Conservation (phyloP, 1,139 yeast genomes). For the Suzukiozyma palmioleophila region DNA sequence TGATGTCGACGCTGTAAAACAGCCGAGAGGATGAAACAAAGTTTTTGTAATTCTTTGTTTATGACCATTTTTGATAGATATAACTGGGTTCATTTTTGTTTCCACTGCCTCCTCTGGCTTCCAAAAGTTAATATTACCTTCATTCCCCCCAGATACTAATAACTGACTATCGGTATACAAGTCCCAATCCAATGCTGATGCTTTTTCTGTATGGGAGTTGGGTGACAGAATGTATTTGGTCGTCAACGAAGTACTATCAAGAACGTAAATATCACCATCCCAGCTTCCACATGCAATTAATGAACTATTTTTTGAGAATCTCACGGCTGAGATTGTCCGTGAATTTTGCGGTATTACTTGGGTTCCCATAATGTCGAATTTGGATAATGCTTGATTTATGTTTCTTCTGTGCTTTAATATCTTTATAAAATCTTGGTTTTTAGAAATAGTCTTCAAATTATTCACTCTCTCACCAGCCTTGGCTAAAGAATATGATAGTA, state of each 20-base stretch:
- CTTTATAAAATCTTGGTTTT: conserved; percentile 23
- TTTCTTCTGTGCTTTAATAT: conserved; percentile 42
- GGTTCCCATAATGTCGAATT: conserved; percentile 55
- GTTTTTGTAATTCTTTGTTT: conserved; percentile 57
- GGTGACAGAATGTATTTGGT: conserved; percentile 21
- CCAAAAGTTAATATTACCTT: conserved; percentile 54
- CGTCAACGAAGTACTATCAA: conserved; percentile 22
- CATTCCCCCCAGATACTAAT: conserved; percentile 60
- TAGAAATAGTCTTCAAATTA: conserved; percentile 16
- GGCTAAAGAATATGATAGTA: conserved; percentile 49
- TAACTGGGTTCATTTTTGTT: conserved; percentile 11
- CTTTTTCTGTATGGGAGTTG: conserved; percentile 52
- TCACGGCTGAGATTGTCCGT: conserved; percentile 63
- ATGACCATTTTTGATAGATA: conserved; percentile 35
- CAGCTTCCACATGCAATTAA: conserved; percentile 72
- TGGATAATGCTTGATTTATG: conserved; percentile 31
- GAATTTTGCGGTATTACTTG: conserved; percentile 56
- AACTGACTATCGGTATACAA: conserved; percentile 9
- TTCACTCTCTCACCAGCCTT: conserved; percentile 41
- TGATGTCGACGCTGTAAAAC: conserved; percentile 64
- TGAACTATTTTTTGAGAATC: conserved; percentile 34
- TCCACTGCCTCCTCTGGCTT: conserved; percentile 10
- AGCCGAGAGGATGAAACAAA: conserved; percentile 61
- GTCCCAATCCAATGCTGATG: conserved; percentile 69
- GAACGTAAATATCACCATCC: conserved; percentile 66